Conservation (phyloP, 2,329 filamentous ascomycete species). For the Aspergillus sp. region DNA sequence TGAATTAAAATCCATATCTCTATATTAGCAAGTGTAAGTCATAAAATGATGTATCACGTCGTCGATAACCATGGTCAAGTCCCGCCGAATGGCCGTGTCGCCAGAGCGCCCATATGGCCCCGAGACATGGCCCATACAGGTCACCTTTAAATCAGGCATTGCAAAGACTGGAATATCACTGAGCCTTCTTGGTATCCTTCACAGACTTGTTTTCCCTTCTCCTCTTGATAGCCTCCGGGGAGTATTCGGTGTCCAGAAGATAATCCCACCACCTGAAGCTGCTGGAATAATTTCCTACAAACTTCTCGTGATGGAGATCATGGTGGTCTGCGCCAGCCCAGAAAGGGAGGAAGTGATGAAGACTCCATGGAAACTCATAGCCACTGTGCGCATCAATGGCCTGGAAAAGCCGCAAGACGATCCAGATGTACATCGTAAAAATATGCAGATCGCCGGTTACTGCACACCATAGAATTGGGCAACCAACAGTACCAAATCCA, state of each 20-base stretch:
- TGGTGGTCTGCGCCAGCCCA: constrained; percentile 98
- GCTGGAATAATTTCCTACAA: constrained; percentile 96
- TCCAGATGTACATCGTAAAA: constrained; percentile 97
- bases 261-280: constrained; percentile 99
- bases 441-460: constrained; percentile 88
- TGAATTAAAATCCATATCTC: background rate
- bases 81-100: background rate
- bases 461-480: constrained; percentile 79
- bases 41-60: background rate
- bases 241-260: constrained; percentile 87
- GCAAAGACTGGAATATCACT: constrained; percentile 17
- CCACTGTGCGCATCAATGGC: constrained; percentile 97
- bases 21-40: constrained; percentile 3
- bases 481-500: constrained; percentile 79
- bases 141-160: background rate
- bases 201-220: constrained; percentile 63
- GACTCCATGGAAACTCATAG: constrained; percentile 96
- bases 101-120: background rate
- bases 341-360: constrained; percentile 94
- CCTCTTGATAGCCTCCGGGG: constrained; percentile 79
- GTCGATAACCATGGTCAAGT: background rate
- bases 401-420: constrained; percentile 88
- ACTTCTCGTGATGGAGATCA: constrained; percentile 96
- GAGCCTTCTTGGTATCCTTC: constrained; percentile 28
- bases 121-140: no score